Evolutionary conservation across 805 yeast genomes (phyloP).

Genomic region (Metschnikowia similis): DNA sequence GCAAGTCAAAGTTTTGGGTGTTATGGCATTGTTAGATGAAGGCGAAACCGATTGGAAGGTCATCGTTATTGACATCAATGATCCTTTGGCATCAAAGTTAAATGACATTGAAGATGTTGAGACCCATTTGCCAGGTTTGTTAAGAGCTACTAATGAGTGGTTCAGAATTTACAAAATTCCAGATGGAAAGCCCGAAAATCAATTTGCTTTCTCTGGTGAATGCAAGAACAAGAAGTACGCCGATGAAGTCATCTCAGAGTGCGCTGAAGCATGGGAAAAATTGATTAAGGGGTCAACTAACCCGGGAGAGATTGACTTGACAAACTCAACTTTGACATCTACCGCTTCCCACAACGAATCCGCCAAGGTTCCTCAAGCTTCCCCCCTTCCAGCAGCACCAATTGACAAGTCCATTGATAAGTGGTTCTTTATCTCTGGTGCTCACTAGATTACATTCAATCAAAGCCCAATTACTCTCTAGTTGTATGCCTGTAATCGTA

Average conservation of each 20-base stretch:
- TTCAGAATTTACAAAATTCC: conserved; percentile 81
- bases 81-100: conserved; percentile 58
- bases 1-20: conserved; percentile 59
- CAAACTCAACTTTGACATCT: conserved; percentile 42
- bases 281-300: conserved; percentile 42
- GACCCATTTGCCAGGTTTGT: conserved; percentile 61
- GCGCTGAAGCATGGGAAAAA: conserved; percentile 65
- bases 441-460: conserved; percentile 31
- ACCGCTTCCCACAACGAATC: conserved; percentile 48
- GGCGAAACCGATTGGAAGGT: conserved; percentile 98
- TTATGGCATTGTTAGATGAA: conserved; percentile 78
- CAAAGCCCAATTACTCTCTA: neutral
- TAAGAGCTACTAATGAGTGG: conserved; percentile 70
- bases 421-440: conserved; percentile 97
- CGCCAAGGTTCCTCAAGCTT: conserved; percentile 63
- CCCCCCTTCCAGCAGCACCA: conserved; percentile 80
- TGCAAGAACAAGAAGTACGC: conserved; percentile 50
- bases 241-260: conserved; percentile 19
- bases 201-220: conserved; percentile 70
- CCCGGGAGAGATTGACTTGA: conserved; percentile 43
- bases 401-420: conserved; percentile 95
- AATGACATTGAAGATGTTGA: conserved; percentile 68
- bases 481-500: neutral
- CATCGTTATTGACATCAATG: conserved; percentile 63
- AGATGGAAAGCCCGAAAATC: conserved; percentile 71